phyloP scores from a whole-genome alignment of 805 yeast genomes.

The Ogataea allantospora region DNA sequence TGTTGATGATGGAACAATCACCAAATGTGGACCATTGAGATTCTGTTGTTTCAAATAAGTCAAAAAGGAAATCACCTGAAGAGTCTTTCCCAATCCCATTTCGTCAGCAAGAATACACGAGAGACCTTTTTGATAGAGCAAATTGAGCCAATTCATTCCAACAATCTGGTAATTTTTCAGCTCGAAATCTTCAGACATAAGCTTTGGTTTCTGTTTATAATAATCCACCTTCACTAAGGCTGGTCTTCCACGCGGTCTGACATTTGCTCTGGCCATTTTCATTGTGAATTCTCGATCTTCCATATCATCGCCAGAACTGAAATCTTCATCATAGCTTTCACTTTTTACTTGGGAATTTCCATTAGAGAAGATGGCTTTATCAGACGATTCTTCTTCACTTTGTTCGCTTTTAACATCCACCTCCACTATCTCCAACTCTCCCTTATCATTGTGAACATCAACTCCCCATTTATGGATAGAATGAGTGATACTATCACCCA shows the following conservation, averaged over 20 bases:
- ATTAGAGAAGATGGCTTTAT: slow-evolving; percentile 21
- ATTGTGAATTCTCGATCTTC: slow-evolving; percentile 25
- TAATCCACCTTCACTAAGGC: slow-evolving; percentile 32
- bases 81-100: slow-evolving; percentile 97
- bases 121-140: slow-evolving; percentile 71
- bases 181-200: slow-evolving; percentile 60
- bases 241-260: slow-evolving; percentile 21
- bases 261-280: slow-evolving; percentile 5
- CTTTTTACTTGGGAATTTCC: slow-evolving; percentile 32
- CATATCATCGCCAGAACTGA: slow-evolving; percentile 15
- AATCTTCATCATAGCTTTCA: slow-evolving; percentile 17
- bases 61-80: slow-evolving; percentile 91
- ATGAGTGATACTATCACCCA: slow-evolving; percentile 65
- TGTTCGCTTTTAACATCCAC: slow-evolving; percentile 42
- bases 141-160: slow-evolving; percentile 91
- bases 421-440: slow-evolving; percentile 67
- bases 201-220: slow-evolving; percentile 68
- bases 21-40: slow-evolving; percentile 77
- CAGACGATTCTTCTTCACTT: slow-evolving; percentile 28
- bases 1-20: slow-evolving; percentile 95
- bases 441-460: slow-evolving; percentile 57
- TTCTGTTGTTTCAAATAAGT: slow-evolving; percentile 71
- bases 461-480: slow-evolving; percentile 90
- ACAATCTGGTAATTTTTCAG: slow-evolving; percentile 92
- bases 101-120: slow-evolving; percentile 97